phyloP scores from a whole-genome alignment of 177 flowering plant genomes.

The Telopea speciosissima region DNA sequence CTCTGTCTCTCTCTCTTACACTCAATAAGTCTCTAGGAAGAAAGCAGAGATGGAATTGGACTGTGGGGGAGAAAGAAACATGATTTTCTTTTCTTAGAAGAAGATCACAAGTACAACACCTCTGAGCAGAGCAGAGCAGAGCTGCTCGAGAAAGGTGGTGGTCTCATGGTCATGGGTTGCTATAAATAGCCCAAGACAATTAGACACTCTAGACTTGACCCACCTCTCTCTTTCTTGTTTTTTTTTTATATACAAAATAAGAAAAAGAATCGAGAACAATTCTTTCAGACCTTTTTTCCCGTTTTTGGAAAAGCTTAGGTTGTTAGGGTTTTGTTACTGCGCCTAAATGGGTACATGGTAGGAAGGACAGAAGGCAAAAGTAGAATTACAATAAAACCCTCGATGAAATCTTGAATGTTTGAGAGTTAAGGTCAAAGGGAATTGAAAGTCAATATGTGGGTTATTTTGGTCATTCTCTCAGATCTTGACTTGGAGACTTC shows the following conservation, averaged over 20 bases:
- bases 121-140: constrained; percentile 29
- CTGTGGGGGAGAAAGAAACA: constrained; percentile 20
- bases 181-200: constrained; percentile 46
- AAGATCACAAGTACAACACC: too few species aligned
- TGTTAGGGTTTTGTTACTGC: constrained; percentile 24
- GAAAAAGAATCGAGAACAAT: background rate
- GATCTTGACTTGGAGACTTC: background rate
- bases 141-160: constrained; percentile 25
- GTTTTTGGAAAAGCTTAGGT: constrained; percentile 32
- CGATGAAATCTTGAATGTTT: too few species aligned
- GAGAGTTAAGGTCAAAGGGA: too few species aligned
- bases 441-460: background rate
- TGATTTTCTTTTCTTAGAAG: constrained; percentile 20
- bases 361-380: background rate
- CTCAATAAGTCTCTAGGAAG: background rate
- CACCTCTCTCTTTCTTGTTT: too few species aligned
- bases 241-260: too few species aligned
- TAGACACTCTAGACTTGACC: constrained; percentile 23
- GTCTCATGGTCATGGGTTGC: constrained; percentile 23
- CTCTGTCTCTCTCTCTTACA: background rate
- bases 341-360: constrained; percentile 25
- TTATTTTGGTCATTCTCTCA: background rate
- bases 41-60: constrained; percentile 13
- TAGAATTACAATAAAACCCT: constrained; percentile 5
- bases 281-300: constrained; percentile 25